A percentile compares a stretch with the other conserved stretches of the same genome.
phyloP scores from a whole-genome alignment of 306 rosid genomes.

The Vachellia collinsii region DNA sequence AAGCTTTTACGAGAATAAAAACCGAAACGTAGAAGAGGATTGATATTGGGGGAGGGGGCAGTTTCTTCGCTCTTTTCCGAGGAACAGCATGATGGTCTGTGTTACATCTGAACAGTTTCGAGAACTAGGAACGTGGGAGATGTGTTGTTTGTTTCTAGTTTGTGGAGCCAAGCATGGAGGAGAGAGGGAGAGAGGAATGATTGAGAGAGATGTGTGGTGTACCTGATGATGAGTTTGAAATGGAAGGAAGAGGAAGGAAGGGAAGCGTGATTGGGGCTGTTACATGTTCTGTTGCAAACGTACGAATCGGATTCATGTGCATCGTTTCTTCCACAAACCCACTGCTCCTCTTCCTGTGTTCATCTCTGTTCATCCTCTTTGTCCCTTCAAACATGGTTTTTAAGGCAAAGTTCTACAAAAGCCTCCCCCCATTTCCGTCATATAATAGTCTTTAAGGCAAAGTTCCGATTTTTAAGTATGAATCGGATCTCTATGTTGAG shows the following conservation, averaged over 20 bases:
- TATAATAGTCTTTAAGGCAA: too few species aligned
- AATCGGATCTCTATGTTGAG: too few species aligned
- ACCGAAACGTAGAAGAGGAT: not conserved
- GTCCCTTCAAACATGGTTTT: not conserved
- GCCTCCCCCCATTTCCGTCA: not conserved
- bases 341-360: not conserved
- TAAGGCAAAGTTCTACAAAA: not conserved
- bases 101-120: conserved; percentile 38
- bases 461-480: too few species aligned
- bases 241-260: not conserved
- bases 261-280: conserved; percentile 39
- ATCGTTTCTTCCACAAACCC: not conserved
- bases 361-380: conserved; percentile 17
- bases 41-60: not conserved
- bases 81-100: conserved; percentile 38
- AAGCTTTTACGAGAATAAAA: not conserved
- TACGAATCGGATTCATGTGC: conserved; percentile 8
- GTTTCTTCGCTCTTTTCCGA: conserved; percentile 56
- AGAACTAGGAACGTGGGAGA: conserved; percentile 23
- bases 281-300: conserved; percentile 15
- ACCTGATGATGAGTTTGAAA: not conserved
- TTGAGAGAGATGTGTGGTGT: conserved; percentile 22
- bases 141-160: conserved; percentile 23
- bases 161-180: not conserved
- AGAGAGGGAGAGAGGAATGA: conserved; percentile 23